phyloP scores from a whole-genome alignment of 306 rosid species.

The Purshia tridentata region DNA sequence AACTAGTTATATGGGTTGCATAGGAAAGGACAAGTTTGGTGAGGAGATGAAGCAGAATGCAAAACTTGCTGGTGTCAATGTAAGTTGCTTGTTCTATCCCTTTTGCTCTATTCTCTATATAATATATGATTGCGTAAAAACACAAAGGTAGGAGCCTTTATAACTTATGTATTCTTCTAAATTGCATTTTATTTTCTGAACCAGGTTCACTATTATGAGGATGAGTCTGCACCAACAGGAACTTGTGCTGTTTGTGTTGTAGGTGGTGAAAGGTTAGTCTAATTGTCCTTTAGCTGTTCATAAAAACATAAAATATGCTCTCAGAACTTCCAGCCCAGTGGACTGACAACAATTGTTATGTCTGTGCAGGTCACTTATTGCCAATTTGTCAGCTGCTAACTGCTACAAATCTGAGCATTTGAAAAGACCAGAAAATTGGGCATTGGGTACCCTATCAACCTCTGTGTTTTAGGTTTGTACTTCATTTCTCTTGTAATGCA shows the following conservation, averaged over 20 bases:
- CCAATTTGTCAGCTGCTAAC: constrained; percentile 94
- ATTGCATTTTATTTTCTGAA: neutral
- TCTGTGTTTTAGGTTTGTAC: constrained; percentile 6
- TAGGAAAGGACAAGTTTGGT: constrained; percentile 93
- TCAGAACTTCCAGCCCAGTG: neutral
- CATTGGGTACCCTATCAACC: constrained; percentile 52
- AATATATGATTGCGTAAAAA: neutral
- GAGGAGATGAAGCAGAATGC: constrained; percentile 79
- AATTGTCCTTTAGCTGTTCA: neutral
- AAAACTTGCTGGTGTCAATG: constrained; percentile 76
- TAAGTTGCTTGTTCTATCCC: constrained; percentile 30
- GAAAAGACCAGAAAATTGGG: constrained; percentile 85
- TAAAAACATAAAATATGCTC: neutral
- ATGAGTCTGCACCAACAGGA: constrained; percentile 42
- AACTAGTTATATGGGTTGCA: constrained; percentile 86
- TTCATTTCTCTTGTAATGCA: constrained; percentile 1
- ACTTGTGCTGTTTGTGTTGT: constrained; percentile 23
- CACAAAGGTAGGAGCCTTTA: neutral
- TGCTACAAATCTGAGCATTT: constrained; percentile 88
- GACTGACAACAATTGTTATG: neutral
- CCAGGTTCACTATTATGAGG: constrained; percentile 90
- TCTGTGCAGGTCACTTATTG: constrained; percentile 74
- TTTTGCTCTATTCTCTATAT: neutral
- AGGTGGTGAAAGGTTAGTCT: constrained; percentile 67
- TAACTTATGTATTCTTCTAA: neutral